phyloP scores from a whole-genome alignment of 1,284 basidiomycete genomes.

The Fomes fomentarius region DNA sequence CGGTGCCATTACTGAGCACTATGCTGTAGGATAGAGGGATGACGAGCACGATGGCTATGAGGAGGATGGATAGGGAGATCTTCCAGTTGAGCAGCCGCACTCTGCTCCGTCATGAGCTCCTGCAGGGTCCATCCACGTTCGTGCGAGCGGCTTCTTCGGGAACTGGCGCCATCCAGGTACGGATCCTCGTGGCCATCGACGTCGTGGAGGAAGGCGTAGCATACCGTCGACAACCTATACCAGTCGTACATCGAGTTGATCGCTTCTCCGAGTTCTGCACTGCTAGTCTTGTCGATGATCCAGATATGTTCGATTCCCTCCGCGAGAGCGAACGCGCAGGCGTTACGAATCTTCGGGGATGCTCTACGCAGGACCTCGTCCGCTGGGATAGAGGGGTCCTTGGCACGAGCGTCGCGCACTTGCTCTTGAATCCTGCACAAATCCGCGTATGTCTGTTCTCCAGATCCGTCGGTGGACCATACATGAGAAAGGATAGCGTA shows the following conservation, averaged over 20 bases:
- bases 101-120: slow-evolving; percentile 39
- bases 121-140: slow-evolving; percentile 5
- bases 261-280: slow-evolving; percentile 1
- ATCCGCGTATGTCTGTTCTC: neutral
- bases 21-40: slow-evolving; percentile 66
- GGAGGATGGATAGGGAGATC: slow-evolving; percentile 59
- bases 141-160: neutral
- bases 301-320: neutral
- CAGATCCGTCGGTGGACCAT: neutral
- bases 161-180: neutral
- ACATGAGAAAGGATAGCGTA: neutral
- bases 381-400: neutral
- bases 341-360: neutral
- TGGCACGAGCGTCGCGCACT: neutral
- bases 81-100: slow-evolving; percentile 67
- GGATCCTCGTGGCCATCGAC: neutral
- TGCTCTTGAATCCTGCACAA: neutral
- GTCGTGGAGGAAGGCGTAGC: slow-evolving; percentile 2
- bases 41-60: slow-evolving; percentile 58
- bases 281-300: slow-evolving; percentile 2
- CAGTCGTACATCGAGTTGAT: slow-evolving; percentile 10
- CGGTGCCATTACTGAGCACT: slow-evolving; percentile 47
- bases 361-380: neutral
- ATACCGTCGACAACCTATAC: neutral
- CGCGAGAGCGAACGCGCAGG: neutral